Conservation (phyloP, 352 stramenopile genomes). For the Globisporangium middletonii region DNA sequence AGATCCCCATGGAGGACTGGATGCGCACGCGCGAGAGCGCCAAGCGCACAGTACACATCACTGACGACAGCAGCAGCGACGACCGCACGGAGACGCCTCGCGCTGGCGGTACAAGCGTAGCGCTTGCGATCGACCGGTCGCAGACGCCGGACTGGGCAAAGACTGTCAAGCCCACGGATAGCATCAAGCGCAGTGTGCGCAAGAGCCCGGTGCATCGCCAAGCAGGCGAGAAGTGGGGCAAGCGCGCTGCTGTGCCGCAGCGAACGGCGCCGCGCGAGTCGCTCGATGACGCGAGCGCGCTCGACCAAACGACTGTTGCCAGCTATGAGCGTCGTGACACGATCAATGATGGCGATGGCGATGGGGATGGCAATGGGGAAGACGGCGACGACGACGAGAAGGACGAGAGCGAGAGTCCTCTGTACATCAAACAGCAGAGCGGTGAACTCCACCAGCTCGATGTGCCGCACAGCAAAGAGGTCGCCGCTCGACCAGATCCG, state of each 20-base stretch:
- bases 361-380: background rate
- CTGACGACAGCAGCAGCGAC: conserved; percentile 5
- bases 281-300: background rate
- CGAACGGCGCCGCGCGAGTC: conserved; percentile 1
- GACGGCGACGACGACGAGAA: conserved; percentile 4
- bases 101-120: background rate
- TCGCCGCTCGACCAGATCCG: background rate
- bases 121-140: conserved; percentile 38
- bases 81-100: background rate
- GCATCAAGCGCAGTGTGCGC: background rate
- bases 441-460: conserved; percentile 12
- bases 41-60: conserved; percentile 34
- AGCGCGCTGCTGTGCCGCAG: conserved; percentile 1
- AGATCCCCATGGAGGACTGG: conserved; percentile 63
- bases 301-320: background rate
- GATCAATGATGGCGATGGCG: background rate
- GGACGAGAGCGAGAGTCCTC: background rate
- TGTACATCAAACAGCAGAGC: conserved; percentile 12
- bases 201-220: conserved; percentile 12
- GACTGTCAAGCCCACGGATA: conserved; percentile 22
- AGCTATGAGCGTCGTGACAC: background rate
- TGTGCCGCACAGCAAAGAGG: conserved; percentile 9
- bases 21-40: conserved; percentile 59
- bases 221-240: conserved; percentile 15
- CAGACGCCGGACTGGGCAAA: conserved; percentile 58